A percentile compares a stretch with the other conserved stretches of the same genome.
Conservation (phyloP, 2,329 filamentous ascomycete genomes). For the Bipolaris victoriae region DNA sequence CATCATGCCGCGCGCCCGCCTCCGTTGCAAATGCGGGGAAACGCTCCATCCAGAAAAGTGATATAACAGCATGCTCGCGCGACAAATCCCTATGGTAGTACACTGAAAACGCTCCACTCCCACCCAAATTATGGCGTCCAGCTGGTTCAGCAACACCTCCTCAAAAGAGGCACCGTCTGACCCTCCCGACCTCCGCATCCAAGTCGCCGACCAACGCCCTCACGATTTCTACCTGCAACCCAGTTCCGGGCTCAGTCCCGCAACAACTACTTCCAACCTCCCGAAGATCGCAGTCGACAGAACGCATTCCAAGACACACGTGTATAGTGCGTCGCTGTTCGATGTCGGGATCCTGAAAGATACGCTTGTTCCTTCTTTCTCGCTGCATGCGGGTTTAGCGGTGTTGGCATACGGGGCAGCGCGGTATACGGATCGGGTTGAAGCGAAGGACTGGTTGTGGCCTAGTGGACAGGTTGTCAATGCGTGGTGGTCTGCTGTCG, state of each 20-base stretch:
- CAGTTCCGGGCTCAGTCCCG: constrained; percentile 27
- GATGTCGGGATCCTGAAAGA: constrained; percentile 60
- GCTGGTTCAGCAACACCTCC: constrained; percentile 37
- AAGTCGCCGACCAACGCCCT: constrained; percentile 40
- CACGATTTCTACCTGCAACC: constrained; percentile 42
- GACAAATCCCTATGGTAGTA: not conserved
- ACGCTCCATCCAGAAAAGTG: constrained; percentile 16
- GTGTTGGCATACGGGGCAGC: constrained; percentile 60
- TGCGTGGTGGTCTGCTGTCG: constrained; percentile 66
- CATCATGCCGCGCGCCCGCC: constrained; percentile 12
- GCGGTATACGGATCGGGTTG: constrained; percentile 60
- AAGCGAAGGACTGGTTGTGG: constrained; percentile 68
- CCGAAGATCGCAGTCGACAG: constrained; percentile 29
- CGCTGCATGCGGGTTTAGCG: constrained; percentile 60
- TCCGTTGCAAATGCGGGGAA: constrained; percentile 33
- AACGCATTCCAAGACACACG: constrained; percentile 43
- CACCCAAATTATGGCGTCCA: constrained; percentile 30
- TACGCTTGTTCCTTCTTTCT: constrained; percentile 61
- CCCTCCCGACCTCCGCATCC: constrained; percentile 41
- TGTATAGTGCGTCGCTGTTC: constrained; percentile 41
- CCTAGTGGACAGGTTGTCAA: constrained; percentile 61
- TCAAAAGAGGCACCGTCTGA: constrained; percentile 23
- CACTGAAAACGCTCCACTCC: constrained; percentile 1
- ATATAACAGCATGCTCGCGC: constrained; percentile 18
- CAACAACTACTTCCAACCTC: not conserved